Percentiles rank a stretch among this genome's conserved stretches.
These are phyloP conservation scores for Solanum bukasovii DNA, from an alignment of 257 asterid genomes.

Conservation along the genomic window DNA sequence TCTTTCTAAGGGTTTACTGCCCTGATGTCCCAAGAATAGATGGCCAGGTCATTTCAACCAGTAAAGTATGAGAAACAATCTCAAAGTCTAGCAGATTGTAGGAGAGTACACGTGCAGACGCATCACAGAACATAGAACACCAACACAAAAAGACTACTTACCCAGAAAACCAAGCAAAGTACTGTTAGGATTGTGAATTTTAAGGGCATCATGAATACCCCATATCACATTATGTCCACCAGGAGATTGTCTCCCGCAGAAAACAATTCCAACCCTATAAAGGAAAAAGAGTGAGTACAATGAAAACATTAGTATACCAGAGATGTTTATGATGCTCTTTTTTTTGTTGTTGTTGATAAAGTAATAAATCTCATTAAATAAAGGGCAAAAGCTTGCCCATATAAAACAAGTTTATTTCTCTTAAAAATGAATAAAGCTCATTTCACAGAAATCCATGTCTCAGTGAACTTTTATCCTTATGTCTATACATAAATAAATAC, in stretches of 20 bases:
- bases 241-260: conserved; percentile 95
- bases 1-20: not conserved
- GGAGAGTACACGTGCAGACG: not conserved
- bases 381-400: not conserved
- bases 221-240: conserved; percentile 95
- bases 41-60: not conserved
- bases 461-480: not conserved
- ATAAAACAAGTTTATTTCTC: not conserved
- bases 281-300: not conserved
- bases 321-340: not conserved
- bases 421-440: not conserved
- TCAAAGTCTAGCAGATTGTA: not conserved
- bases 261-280: conserved; percentile 80
- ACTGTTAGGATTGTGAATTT: conserved; percentile 68
- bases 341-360: not conserved
- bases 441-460: not conserved
- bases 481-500: not conserved
- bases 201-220: conserved; percentile 83
- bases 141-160: conserved; percentile 11
- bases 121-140: not conserved
- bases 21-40: not conserved
- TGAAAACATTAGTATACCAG: not conserved
- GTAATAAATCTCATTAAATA: not conserved
- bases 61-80: not conserved
- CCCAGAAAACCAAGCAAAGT: conserved; percentile 84